Evolutionary conservation across 768 basidiomycete genomes (phyloP).

Genomic region (Coprinopsis strossmayeri): DNA sequence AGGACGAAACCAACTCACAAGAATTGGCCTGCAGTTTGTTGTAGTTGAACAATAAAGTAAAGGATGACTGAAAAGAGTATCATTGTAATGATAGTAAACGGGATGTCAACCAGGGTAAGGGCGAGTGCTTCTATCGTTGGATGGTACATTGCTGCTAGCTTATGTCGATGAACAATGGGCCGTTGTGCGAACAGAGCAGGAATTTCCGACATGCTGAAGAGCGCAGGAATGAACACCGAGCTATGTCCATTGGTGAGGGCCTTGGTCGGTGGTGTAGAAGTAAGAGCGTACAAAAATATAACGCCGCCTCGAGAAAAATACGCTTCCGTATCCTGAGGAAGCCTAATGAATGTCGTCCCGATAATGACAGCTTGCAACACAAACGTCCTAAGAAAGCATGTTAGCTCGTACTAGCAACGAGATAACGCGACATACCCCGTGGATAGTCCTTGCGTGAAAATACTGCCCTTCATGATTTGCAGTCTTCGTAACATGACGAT

Average conservation of each 20-base stretch:
- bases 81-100: slow-evolving; percentile 44
- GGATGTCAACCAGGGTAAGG: slow-evolving; percentile 54
- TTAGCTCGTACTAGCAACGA: slow-evolving; percentile 21
- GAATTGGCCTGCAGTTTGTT: slow-evolving; percentile 50
- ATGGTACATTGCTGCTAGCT: slow-evolving; percentile 54
- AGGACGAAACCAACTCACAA: slow-evolving; percentile 40
- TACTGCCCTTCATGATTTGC: slow-evolving; percentile 35
- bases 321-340: slow-evolving; percentile 43
- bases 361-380: slow-evolving; percentile 35
- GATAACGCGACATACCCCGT: slow-evolving; percentile 17
- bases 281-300: slow-evolving; percentile 52
- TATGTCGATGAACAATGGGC: slow-evolving; percentile 52
- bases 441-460: slow-evolving; percentile 21
- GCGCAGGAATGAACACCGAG: slow-evolving; percentile 50
- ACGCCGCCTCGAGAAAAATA: slow-evolving; percentile 68
- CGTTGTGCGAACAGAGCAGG: slow-evolving; percentile 57
- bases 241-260: slow-evolving; percentile 25
- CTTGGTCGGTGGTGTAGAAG: too few relatives aligned
- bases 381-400: slow-evolving; percentile 16
- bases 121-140: slow-evolving; percentile 37
- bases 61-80: slow-evolving; percentile 41
- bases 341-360: slow-evolving; percentile 55
- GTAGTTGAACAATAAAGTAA: slow-evolving; percentile 59
- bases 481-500: slow-evolving; percentile 34
- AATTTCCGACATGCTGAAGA: slow-evolving; percentile 63